Percentiles rank a stretch among this genome's conserved stretches.
These are phyloP conservation scores for Phytopythium vexans DNA, from an alignment of 352 stramenopile genomes.

Conservation along the genomic window DNA sequence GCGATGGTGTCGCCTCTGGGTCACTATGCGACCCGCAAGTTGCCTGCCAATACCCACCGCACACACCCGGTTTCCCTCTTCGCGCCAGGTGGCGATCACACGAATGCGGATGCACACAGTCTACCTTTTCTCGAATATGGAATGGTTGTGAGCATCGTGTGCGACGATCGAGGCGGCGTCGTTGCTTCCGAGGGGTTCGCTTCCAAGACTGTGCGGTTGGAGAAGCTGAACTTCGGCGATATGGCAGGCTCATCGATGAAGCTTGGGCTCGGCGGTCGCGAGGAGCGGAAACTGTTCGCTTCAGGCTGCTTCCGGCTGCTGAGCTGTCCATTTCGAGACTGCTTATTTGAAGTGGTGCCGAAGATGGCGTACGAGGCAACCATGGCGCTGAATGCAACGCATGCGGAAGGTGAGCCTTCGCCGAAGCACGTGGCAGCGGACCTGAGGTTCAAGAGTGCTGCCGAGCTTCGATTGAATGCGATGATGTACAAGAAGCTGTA, in stretches of 20 bases:
- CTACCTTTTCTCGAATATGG: constrained; percentile 70
- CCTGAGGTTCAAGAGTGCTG: constrained; percentile 67
- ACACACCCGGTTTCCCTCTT: constrained; percentile 36
- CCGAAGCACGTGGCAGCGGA: constrained; percentile 1
- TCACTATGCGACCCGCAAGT: constrained; percentile 44
- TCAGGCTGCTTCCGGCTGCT: constrained; percentile 34
- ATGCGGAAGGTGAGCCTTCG: not conserved
- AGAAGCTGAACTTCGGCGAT: constrained; percentile 37
- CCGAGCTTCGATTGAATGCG: constrained; percentile 59
- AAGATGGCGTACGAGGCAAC: constrained; percentile 78
- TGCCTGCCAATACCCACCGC: constrained; percentile 22
- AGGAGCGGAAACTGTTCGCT: constrained; percentile 37
- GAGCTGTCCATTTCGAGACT: constrained; percentile 59
- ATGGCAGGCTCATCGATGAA: constrained; percentile 21
- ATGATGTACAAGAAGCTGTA: constrained; percentile 71
- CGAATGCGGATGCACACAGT: constrained; percentile 12
- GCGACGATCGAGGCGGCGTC: constrained; percentile 49
- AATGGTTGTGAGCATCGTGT: constrained; percentile 64
- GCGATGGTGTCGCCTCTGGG: constrained; percentile 37
- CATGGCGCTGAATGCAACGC: constrained; percentile 24
- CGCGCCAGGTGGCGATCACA: constrained; percentile 18
- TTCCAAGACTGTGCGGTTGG: constrained; percentile 48
- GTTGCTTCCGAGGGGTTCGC: constrained; percentile 57
- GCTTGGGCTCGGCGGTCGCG: constrained; percentile 40
- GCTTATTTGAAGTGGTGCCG: constrained; percentile 67